Conservation (phyloP, 208 protist species). For the Trypanosoma vivax region DNA sequence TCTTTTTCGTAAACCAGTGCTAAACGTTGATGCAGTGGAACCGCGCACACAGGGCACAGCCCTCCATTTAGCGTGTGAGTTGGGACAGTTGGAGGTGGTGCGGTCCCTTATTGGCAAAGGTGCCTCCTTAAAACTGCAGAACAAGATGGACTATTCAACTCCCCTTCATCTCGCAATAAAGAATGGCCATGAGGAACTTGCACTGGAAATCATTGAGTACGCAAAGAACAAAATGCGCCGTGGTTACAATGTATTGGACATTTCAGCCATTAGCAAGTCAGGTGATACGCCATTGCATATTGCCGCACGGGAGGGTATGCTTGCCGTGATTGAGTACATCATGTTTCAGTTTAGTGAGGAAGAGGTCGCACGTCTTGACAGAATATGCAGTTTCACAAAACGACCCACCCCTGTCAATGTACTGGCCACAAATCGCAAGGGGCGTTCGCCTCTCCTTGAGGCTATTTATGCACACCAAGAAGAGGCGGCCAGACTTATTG, state of each 20-base stretch:
- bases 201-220: constrained; percentile 65
- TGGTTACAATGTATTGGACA: constrained; percentile 50
- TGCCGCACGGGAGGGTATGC: constrained; percentile 38
- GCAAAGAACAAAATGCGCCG: constrained; percentile 65
- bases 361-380: constrained; percentile 39
- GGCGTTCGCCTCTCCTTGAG: constrained; percentile 57
- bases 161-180: constrained; percentile 61
- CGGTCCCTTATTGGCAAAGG: constrained; percentile 41
- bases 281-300: constrained; percentile 68
- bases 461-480: constrained; percentile 56
- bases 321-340: constrained; percentile 71
- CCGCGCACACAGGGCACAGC: constrained; percentile 53
- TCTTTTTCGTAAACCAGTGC: too few species aligned
- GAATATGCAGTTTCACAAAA: constrained; percentile 16
- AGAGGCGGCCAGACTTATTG: constrained; percentile 54
- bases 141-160: constrained; percentile 46
- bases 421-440: constrained; percentile 40
- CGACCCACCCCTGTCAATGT: constrained; percentile 24
- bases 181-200: constrained; percentile 44
- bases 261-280: constrained; percentile 53
- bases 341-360: constrained; percentile 64
- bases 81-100: constrained; percentile 44
- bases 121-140: constrained; percentile 52
- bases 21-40: constrained; percentile 70
- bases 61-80: constrained; percentile 79